Conservation (phyloP, 2,329 filamentous ascomycete genomes). For the Venturia oleaginea region DNA sequence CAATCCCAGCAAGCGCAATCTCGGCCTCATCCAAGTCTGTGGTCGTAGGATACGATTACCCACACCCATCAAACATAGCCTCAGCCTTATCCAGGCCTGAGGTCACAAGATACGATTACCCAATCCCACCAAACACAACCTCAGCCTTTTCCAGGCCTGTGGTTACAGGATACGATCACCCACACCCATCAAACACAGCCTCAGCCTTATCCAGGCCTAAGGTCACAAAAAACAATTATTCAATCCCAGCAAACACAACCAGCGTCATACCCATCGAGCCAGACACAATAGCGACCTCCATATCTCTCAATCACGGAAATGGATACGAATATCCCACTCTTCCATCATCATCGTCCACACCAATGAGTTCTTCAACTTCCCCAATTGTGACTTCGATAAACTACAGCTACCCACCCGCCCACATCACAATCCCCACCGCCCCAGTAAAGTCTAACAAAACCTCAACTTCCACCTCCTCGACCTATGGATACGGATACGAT, state of each 20-base stretch:
- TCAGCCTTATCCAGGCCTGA: not conserved
- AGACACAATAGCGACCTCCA: not conserved
- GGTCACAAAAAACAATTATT: not conserved
- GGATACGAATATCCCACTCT: not conserved
- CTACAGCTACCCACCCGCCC: not conserved
- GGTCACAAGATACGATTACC: not conserved
- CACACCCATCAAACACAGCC: not conserved
- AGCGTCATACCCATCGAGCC: not conserved
- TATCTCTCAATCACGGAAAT: not conserved
- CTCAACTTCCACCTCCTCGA: not conserved
- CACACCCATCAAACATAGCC: not conserved
- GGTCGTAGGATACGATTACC: too few relatives aligned
- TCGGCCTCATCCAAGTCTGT: too few relatives aligned
- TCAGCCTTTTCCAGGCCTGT: too few relatives aligned
- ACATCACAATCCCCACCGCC: not conserved
- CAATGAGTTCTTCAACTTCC: too few relatives aligned
- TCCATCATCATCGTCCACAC: not conserved
- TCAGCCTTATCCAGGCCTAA: not conserved
- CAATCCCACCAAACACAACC: not conserved
- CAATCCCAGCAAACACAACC: not conserved
- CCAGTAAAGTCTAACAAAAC: not conserved
- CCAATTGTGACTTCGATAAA: not conserved
- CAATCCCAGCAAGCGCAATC: not conserved
- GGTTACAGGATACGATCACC: too few relatives aligned
- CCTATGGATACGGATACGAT: too few relatives aligned